Percentiles rank a stretch among this genome's conserved stretches.
phyloP scores from a whole-genome alignment of 306 rosid species.

The Biancaea sappan region DNA sequence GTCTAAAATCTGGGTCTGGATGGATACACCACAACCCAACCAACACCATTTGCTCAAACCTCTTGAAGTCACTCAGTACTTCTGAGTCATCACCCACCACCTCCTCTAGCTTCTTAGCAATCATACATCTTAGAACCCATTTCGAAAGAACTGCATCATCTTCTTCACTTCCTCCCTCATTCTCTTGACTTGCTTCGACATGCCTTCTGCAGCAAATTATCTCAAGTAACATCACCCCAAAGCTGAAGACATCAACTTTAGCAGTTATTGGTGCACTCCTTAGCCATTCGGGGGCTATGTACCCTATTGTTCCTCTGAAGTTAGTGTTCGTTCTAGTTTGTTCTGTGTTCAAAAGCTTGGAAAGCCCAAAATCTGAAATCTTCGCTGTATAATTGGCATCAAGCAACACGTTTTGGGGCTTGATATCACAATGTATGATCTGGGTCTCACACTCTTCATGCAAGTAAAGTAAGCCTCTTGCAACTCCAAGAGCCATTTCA shows the following conservation, averaged over 20 bases:
- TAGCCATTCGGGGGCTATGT: conserved; percentile 49
- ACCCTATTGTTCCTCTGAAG: conserved; percentile 42
- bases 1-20: conserved; percentile 39
- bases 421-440: conserved; percentile 50
- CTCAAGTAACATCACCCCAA: conserved; percentile 40
- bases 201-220: conserved; percentile 41
- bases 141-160: conserved; percentile 29
- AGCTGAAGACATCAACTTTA: conserved; percentile 44
- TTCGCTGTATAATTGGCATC: conserved; percentile 39
- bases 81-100: conserved; percentile 33
- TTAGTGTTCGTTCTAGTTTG: conserved; percentile 46
- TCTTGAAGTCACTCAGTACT: conserved; percentile 39
- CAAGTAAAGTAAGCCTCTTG: conserved; percentile 43
- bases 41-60: conserved; percentile 45
- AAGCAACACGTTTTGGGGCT: conserved; percentile 46
- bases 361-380: conserved; percentile 47
- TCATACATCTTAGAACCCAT: conserved; percentile 36
- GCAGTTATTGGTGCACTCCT: conserved; percentile 38
- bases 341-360: conserved; percentile 39
- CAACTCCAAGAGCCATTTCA: conserved; percentile 41
- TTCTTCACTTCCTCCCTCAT: conserved; percentile 22
- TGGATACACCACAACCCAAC: conserved; percentile 49
- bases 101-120: conserved; percentile 25
- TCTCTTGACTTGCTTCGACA: conserved; percentile 14
- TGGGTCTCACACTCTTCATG: conserved; percentile 42